Evolutionary conservation across 768 basidiomycete species (phyloP).

Genomic region (Kwoniella dendrophila): DNA sequence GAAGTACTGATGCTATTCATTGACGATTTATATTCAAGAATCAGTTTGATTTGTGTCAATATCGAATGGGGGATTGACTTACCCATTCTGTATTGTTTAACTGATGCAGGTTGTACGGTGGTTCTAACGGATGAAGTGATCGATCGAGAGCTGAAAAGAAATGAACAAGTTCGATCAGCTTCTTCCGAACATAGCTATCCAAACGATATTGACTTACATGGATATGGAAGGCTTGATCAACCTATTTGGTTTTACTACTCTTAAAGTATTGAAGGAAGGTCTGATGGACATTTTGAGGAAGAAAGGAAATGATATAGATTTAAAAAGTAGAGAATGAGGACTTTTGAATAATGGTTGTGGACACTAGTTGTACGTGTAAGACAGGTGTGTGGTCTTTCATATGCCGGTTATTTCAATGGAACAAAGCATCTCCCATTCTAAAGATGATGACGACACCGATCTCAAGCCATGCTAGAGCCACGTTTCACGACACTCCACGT

Average conservation of each 20-base stretch:
- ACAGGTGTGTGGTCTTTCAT: no score
- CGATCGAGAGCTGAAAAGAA: conserved; percentile 10
- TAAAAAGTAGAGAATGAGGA: no score
- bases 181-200: not conserved
- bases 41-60: not conserved
- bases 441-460: no score
- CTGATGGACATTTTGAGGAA: conserved; percentile 13
- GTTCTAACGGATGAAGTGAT: conserved; percentile 14
- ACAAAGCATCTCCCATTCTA: no score
- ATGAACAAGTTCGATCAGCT: not conserved
- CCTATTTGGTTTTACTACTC: conserved; percentile 13
- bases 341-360: no score
- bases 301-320: no score
- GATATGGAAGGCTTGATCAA: conserved; percentile 14
- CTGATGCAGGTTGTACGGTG: conserved; percentile 4
- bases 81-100: conserved; percentile 31
- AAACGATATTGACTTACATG: conserved; percentile 9
- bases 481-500: no score
- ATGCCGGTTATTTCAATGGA: no score
- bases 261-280: not conserved
- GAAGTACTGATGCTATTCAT: conserved; percentile 56
- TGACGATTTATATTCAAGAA: not conserved
- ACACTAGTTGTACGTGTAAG: no score
- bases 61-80: conserved; percentile 2
- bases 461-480: no score